Conservation (phyloP, 495 filamentous ascomycete species). For the Apodospora peruviana region DNA sequence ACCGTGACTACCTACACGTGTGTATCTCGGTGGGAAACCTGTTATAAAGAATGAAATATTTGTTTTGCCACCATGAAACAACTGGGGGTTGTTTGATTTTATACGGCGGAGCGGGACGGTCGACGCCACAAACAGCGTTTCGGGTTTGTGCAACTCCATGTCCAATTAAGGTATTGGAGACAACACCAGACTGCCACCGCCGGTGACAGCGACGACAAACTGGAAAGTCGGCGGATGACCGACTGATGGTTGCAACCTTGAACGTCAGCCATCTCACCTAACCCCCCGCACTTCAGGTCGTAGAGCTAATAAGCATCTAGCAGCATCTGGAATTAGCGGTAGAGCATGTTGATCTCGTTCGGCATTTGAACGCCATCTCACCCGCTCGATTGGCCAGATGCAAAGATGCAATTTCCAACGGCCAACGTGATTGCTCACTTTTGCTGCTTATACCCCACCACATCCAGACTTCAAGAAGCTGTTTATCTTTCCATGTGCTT, state of each 20-base stretch:
- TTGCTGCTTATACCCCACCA: too few species aligned
- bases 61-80: background rate
- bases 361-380: constrained; percentile 12
- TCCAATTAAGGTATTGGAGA: too few species aligned
- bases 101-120: background rate
- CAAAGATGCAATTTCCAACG: too few species aligned
- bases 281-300: constrained; percentile 1
- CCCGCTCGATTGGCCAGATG: constrained; percentile 11
- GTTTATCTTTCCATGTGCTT: too few species aligned
- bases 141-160: too few species aligned
- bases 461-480: too few species aligned
- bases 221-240: background rate
- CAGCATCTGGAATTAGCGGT: too few species aligned
- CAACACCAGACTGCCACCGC: background rate
- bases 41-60: background rate
- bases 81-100: background rate
- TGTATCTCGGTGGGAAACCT: background rate
- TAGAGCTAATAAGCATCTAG: constrained; percentile 9
- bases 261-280: background rate
- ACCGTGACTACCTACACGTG: background rate
- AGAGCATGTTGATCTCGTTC: constrained; percentile 9
- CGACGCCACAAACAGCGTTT: background rate
- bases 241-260: background rate
- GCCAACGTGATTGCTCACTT: too few species aligned
- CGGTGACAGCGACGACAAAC: background rate